These are phyloP conservation scores for Camellia granthamiana DNA, from an alignment of 148 eudicot species.

Conservation along the genomic window DNA sequence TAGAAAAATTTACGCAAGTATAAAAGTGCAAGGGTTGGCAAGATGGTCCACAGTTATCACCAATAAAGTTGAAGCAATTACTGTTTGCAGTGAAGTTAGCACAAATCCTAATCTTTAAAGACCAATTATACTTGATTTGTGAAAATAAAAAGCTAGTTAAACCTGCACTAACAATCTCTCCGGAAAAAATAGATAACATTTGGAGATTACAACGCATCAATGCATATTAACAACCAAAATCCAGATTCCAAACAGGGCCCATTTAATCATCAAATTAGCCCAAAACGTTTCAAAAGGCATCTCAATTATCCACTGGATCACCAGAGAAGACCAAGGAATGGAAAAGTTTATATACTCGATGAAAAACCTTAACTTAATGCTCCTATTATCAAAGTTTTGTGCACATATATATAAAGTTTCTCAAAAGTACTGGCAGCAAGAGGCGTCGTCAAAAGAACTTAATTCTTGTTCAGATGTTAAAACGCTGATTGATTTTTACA, in stretches of 20 bases:
- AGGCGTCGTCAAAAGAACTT: background rate
- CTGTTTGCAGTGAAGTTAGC: background rate
- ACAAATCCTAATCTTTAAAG: background rate
- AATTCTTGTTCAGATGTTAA: background rate
- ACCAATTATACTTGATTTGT: background rate
- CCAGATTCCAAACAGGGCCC: too few relatives aligned
- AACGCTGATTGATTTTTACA: background rate
- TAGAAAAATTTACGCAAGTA: too few relatives aligned
- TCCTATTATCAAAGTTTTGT: background rate
- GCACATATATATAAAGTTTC: too few relatives aligned
- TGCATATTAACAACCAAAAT: background rate
- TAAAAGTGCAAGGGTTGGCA: background rate
- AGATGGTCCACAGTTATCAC: background rate
- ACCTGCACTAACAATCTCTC: background rate
- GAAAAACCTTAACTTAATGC: background rate
- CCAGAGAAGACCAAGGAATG: background rate
- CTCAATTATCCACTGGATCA: background rate
- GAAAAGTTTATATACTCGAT: background rate
- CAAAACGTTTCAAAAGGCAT: background rate
- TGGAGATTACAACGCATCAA: background rate
- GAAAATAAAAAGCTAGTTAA: background rate
- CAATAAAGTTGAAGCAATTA: background rate
- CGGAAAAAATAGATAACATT: background rate
- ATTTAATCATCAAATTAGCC: background rate
- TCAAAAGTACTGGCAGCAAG: background rate